phyloP scores from a whole-genome alignment of 306 rosid genomes.

The Begonia fuchsioides region DNA sequence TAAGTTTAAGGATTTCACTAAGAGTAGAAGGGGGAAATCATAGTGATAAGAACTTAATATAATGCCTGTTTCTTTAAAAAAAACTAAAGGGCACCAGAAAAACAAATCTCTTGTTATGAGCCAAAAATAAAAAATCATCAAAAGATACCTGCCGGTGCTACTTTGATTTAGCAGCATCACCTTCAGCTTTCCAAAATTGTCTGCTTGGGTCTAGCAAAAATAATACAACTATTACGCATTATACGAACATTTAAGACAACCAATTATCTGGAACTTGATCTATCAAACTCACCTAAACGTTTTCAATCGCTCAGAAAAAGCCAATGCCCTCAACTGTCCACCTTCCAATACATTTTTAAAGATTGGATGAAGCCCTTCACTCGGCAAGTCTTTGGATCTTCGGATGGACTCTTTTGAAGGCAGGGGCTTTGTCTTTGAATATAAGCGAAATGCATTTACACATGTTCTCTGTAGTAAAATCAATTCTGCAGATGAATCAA shows the following conservation, averaged over 20 bases:
- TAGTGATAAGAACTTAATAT: too few relatives aligned
- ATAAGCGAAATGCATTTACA: conserved; percentile 64
- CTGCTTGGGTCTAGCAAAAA: conserved; percentile 69
- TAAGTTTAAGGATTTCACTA: too few relatives aligned
- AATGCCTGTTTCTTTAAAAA: too few relatives aligned
- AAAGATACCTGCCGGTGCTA: conserved; percentile 35
- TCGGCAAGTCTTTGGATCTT: conserved; percentile 67
- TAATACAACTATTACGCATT: conserved; percentile 9
- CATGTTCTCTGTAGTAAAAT: conserved; percentile 41
- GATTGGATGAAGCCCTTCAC: conserved; percentile 79
- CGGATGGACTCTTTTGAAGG: conserved; percentile 81
- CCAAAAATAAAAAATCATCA: background rate
- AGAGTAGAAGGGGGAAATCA: too few relatives aligned
- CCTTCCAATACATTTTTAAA: conserved; percentile 58
- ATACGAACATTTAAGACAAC: background rate
- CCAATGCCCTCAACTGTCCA: conserved; percentile 85
- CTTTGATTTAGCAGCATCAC: conserved; percentile 72
- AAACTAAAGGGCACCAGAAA: too few relatives aligned
- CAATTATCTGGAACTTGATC: background rate
- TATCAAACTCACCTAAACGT: conserved; percentile 48
- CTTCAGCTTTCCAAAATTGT: conserved; percentile 91
- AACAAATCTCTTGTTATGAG: too few relatives aligned
- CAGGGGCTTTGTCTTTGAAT: conserved; percentile 68
- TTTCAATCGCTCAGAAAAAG: conserved; percentile 92
- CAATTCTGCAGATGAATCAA: conserved; percentile 68